Base-by-base conservation (phyloP, 2,329 filamentous ascomycete species). In the Phaeophleospora eucalypticola region DNA sequence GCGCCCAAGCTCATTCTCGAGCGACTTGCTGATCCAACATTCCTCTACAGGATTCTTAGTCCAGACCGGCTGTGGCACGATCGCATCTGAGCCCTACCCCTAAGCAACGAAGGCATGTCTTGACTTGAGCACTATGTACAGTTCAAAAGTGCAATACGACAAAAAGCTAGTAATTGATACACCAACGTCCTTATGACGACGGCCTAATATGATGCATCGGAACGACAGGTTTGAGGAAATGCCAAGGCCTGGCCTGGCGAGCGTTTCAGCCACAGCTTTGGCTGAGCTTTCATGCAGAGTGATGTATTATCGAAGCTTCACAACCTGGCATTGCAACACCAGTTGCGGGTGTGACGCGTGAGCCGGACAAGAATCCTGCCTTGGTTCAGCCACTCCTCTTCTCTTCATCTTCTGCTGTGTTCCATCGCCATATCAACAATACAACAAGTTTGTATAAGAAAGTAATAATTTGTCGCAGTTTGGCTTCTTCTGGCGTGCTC, bases 51-150 rank as follows among this genome's bases (percentile, higher is more conserved):
- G 58, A 9, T 59, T 60, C 37, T 41, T 54, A 12, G 45, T 60
- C 24, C 58, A 60, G 46, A 58, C 45, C 15, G 56, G 56, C n/a
- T 60, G 58, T 43, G 58, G 56, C 29, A 49, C 42, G 21, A 53
- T 60, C 16, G 52, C 54, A 41, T 44, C 41, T 32, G 42, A 45
- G 3, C 41, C 48, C 14, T 36, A 43, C 8, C 41, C 46, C 15
- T 51, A 41, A 42, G 43, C 33, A 35, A n/a, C n/a, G 50, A 49
- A 29, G 7, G 12, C 24, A 29, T 29, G 7, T 29, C 24, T 29
- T 12, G 6, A 6, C 12, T 29, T 12, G 6, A 29, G 24, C 24
- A 29, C 24, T 6, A 12, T 29, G 24, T 29, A 29, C 24, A 29
- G 24, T 29, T 6, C 24, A 29, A 12, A 29, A 29, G 12, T 29